Base-by-base conservation (phyloP, 1,284 basidiomycete species). In the Cryptococcus wingfieldii region DNA sequence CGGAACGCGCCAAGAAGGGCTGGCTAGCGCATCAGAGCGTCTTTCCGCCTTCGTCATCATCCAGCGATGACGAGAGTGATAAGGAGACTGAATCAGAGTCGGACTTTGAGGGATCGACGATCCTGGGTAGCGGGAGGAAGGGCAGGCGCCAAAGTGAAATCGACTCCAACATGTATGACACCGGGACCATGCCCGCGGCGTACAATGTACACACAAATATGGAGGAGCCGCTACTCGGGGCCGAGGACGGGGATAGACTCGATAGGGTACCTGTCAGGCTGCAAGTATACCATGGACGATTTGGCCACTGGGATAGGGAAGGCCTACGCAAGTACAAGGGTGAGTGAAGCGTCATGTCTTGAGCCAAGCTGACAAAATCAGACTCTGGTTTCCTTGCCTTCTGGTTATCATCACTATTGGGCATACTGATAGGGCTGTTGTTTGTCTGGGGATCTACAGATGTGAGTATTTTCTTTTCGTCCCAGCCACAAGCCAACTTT, bases 11-110 rank as follows among this genome's bases (percentile, higher is more conserved):
- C 27, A 70, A 68, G 54, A 70, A 68, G 53, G 76, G 76, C 4
- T 78, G 77, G 77, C 59, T 76, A 2, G 76, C 76, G 3, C 75
- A 78, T 63, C 76, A 77, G 54, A 75, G 71, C 51, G 64, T 76
- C 14, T 77, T 76, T 43, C 77, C 76, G 0, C 64, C 74, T 25
- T 71, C 72, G 7, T 68, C 68, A 1, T 73, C 71, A 0, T 69
- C 66, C 39, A 65, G 68, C 16, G 62, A 62, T 0, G 63, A 68
- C 16, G 68, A 71, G 41, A 69, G 67, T 48, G 72, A 74, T 13
- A 71, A 73, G 60, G 62, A 68, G 38, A 70, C 70, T 3, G 74
- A 71, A 45, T 57, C 45, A 0, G 69, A 69, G 1, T 63, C 61
- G 2, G 70, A 66, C 5, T 49, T 62, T 12, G 68, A 65, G 5